phyloP scores from a whole-genome alignment of 1,284 basidiomycete genomes.

The Trametes hirsuta region DNA sequence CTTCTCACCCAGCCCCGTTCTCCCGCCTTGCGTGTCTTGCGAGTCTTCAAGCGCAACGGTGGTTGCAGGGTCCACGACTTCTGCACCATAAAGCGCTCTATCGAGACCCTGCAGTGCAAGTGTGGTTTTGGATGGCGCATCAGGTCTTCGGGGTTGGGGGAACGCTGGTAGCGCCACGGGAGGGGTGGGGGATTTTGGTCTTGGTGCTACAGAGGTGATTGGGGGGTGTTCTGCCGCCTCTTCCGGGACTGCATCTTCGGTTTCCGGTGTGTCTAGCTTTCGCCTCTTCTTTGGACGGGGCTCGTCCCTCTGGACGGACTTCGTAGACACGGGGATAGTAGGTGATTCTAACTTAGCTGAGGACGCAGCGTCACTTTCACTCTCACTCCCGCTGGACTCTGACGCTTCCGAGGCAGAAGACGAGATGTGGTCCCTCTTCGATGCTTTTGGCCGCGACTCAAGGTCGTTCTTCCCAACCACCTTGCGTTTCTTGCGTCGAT shows the following conservation, averaged over 20 bases:
- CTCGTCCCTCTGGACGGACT: conserved; percentile 25
- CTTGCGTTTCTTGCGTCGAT: conserved; percentile 38
- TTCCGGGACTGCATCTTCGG: conserved; percentile 18
- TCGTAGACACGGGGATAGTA: not conserved
- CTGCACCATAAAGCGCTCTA: conserved; percentile 71
- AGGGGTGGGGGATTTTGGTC: conserved; percentile 37
- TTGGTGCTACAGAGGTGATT: conserved; percentile 13
- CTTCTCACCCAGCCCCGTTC: conserved; percentile 59
- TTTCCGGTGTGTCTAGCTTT: conserved; percentile 35
- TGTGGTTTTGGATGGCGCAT: conserved; percentile 69
- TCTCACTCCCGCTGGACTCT: conserved; percentile 24
- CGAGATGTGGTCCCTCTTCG: conserved; percentile 5
- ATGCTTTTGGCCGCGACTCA: not conserved
- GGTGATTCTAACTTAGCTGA: conserved; percentile 4
- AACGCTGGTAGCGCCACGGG: conserved; percentile 61
- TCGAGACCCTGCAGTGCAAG: conserved; percentile 82
- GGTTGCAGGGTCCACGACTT: conserved; percentile 65
- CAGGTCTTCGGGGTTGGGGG: conserved; percentile 70
- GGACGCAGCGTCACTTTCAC: conserved; percentile 34
- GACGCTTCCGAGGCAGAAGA: conserved; percentile 13
- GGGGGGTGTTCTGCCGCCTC: not conserved
- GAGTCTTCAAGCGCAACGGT: conserved; percentile 49
- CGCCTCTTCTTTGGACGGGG: conserved; percentile 37
- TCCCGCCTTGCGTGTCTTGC: conserved; percentile 42
- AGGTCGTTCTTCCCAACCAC: not conserved